These are phyloP conservation scores for Knoxdaviesia proteae DNA, from an alignment of 2,329 filamentous ascomycete genomes.

Conservation along the genomic window DNA sequence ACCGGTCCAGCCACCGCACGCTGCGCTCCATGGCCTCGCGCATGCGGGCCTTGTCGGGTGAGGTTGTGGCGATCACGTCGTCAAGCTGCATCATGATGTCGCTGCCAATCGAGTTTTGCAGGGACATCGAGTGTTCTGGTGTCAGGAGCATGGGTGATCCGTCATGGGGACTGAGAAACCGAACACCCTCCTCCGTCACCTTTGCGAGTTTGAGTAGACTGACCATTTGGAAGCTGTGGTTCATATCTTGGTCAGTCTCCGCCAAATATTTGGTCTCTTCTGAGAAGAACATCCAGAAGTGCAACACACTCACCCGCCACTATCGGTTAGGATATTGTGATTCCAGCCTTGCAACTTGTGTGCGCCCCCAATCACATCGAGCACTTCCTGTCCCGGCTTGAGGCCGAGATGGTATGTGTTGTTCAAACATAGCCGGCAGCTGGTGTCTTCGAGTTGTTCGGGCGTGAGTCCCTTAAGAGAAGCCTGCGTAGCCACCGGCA, in stretches of 20 bases:
- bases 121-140: constrained; percentile 84
- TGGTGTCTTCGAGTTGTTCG: constrained; percentile 72
- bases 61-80: constrained; percentile 92
- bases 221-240: constrained; percentile 84
- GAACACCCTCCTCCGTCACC: constrained; percentile 86
- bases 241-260: too few relatives aligned
- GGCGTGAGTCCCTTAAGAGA: constrained; percentile 89
- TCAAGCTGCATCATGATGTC: constrained; percentile 99
- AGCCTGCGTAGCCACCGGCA: constrained; percentile 95
- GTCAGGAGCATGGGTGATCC: constrained; percentile 90
- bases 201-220: constrained; percentile 82
- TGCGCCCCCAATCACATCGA: constrained; percentile 75
- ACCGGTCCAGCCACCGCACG: constrained; percentile 87
- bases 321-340: constrained; percentile 79
- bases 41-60: constrained; percentile 72
- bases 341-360: constrained; percentile 92
- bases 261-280: neutral
- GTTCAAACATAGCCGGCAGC: constrained; percentile 81
- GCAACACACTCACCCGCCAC: constrained; percentile 33
- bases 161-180: constrained; percentile 91
- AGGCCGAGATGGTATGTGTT: constrained; percentile 95
- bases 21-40: constrained; percentile 87
- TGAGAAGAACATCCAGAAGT: neutral
- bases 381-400: constrained; percentile 77
- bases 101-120: constrained; percentile 93